Percentiles rank a stretch among this genome's conserved stretches.
These are phyloP conservation scores for Fusarium chaquense DNA, from an alignment of 2,329 filamentous ascomycete species.

Conservation along the genomic window DNA sequence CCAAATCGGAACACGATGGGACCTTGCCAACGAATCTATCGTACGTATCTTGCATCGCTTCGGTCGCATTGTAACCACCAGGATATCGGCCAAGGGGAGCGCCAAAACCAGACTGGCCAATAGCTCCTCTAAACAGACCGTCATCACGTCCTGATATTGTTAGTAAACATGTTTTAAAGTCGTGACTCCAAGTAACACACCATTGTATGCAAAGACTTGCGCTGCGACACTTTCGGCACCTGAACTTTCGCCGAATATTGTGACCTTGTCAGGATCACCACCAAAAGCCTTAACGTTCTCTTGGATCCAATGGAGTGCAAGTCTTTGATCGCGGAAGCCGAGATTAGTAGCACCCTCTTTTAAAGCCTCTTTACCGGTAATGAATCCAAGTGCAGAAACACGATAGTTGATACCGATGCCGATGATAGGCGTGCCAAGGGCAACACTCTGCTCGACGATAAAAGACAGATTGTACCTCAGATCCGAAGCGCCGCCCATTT, in stretches of 20 bases:
- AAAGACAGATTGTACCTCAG: conserved; percentile 71
- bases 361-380: conserved; percentile 54
- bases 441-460: conserved; percentile 63
- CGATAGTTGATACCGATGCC: conserved; percentile 64
- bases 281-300: conserved; percentile 61
- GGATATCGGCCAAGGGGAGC: conserved; percentile 47
- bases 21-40: conserved; percentile 48
- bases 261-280: conserved; percentile 60
- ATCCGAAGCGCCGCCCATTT: conserved; percentile 53
- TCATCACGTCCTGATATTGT: conserved; percentile 56
- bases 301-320: conserved; percentile 62
- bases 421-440: conserved; percentile 61
- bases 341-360: conserved; percentile 61
- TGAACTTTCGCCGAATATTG: conserved; percentile 64
- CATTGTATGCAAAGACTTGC: conserved; percentile 47
- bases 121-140: conserved; percentile 63
- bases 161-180: neutral
- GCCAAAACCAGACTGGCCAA: conserved; percentile 62
- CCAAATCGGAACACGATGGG: conserved; percentile 35
- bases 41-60: conserved; percentile 46
- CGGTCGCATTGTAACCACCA: conserved; percentile 49
- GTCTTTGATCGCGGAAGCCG: conserved; percentile 61
- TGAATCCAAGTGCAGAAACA: conserved; percentile 62
- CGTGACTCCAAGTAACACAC: conserved; percentile 29
- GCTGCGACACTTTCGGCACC: conserved; percentile 51